Conservation (phyloP, 495 filamentous ascomycete species). For the Aspergillus diversus region DNA sequence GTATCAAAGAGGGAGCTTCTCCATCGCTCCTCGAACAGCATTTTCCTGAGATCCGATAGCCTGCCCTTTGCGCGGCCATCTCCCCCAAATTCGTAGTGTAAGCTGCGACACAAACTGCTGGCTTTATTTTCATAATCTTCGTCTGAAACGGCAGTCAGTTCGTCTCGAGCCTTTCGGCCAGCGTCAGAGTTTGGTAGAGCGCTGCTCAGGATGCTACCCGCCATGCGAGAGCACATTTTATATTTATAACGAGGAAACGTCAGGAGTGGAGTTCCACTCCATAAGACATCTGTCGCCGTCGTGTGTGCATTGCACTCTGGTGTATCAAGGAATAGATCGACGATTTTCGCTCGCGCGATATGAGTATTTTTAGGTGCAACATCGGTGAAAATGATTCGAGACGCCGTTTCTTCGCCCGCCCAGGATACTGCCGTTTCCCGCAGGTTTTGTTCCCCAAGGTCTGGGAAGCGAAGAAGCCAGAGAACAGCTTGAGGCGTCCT, state of each 20-base stretch:
- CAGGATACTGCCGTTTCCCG: slow-evolving; percentile 77
- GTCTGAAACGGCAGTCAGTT: slow-evolving; percentile 74
- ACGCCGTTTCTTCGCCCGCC: slow-evolving; percentile 85
- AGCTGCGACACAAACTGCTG: slow-evolving; percentile 66
- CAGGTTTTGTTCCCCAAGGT: slow-evolving; percentile 86
- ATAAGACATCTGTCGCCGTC: slow-evolving; percentile 93
- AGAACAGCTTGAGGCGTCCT: slow-evolving; percentile 84
- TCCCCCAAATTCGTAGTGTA: slow-evolving; percentile 60
- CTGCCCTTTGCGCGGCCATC: slow-evolving; percentile 65
- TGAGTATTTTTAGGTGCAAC: slow-evolving; percentile 95
- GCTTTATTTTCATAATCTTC: slow-evolving; percentile 87
- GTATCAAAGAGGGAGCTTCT: slow-evolving; percentile 90
- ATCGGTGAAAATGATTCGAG: slow-evolving; percentile 94
- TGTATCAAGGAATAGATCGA: slow-evolving; percentile 95
- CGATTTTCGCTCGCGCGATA: slow-evolving; percentile 87
- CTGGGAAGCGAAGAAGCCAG: slow-evolving; percentile 96
- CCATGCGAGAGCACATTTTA: slow-evolving; percentile 99
- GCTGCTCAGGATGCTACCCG: slow-evolving; percentile 88
- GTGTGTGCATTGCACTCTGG: slow-evolving; percentile 99
- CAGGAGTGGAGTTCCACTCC: slow-evolving; percentile 91
- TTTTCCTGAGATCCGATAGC: slow-evolving; percentile 72
- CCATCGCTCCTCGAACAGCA: slow-evolving; percentile 83
- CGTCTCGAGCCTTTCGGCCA: slow-evolving; percentile 68
- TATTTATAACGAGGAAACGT: slow-evolving; percentile 94
- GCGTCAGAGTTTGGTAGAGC: slow-evolving; percentile 73